A percentile compares a stretch with the other conserved stretches of the same genome.
Evolutionary conservation across 1,284 basidiomycete genomes (phyloP).

Genomic region (Ganoderma resinaceum): DNA sequence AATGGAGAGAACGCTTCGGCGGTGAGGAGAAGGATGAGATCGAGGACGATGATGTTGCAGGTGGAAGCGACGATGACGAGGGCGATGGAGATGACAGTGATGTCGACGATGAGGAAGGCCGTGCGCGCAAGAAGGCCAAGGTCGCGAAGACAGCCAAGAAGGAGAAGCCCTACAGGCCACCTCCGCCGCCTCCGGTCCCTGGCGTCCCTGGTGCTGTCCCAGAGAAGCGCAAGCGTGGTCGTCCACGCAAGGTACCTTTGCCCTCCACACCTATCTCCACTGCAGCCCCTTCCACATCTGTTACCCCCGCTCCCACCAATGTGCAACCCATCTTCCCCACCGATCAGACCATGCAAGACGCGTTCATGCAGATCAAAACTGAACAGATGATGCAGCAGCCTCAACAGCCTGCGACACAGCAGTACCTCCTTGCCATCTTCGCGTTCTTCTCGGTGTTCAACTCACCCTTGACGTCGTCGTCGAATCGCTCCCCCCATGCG

Average conservation of each 20-base stretch:
- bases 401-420: conserved; percentile 48
- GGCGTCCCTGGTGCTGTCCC: conserved; percentile 46
- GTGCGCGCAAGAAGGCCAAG: conserved; percentile 66
- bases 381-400: conserved; percentile 21
- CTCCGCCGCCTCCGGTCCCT: conserved; percentile 41
- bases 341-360: conserved; percentile 29
- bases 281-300: conserved; percentile 17
- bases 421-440: conserved; percentile 78
- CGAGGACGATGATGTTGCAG: conserved; percentile 47
- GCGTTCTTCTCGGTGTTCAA: conserved; percentile 81
- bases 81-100: conserved; percentile 66
- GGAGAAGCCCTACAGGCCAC: conserved; percentile 43
- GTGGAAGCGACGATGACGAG: conserved; percentile 56
- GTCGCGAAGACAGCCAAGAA: conserved; percentile 46
- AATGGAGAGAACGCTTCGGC: conserved; percentile 75
- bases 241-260: conserved; percentile 64
- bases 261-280: conserved; percentile 34
- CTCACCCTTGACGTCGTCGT: conserved; percentile 61
- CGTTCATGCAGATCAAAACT: conserved; percentile 26
- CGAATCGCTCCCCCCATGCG: conserved; percentile 37
- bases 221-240: conserved; percentile 83
- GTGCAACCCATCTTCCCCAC: conserved; percentile 28
- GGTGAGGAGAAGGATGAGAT: conserved; percentile 79
- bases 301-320: conserved; percentile 19
- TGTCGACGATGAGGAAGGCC: conserved; percentile 58